Evolutionary conservation across 2,329 filamentous ascomycete genomes (phyloP).

Genomic region (Plectosphaerella cucumerina): DNA sequence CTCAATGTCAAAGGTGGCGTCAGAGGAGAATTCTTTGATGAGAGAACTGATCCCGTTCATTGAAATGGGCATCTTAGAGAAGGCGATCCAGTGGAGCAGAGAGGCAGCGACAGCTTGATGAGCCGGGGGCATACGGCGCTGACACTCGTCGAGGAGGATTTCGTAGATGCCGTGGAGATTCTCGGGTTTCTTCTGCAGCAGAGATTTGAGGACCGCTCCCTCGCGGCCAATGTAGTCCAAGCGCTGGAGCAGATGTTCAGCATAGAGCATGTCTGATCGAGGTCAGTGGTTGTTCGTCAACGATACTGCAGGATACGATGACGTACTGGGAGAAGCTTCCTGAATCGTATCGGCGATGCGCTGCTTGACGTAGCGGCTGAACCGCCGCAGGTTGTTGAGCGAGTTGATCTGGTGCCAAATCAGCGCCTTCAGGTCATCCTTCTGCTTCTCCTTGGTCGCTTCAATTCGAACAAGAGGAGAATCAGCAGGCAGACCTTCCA

Average conservation of each 20-base stretch:
- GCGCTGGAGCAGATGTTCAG: slow-evolving; percentile 26
- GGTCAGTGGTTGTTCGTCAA: neutral
- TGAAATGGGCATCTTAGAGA: slow-evolving; percentile 14
- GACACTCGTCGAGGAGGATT: slow-evolving; percentile 17
- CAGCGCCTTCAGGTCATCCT: slow-evolving; percentile 20
- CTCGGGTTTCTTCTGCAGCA: slow-evolving; percentile 18
- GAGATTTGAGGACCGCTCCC: slow-evolving; percentile 22
- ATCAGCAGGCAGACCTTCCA: slow-evolving; percentile 6
- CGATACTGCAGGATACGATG: neutral
- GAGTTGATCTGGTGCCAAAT: slow-evolving; percentile 21
- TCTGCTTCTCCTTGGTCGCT: slow-evolving; percentile 21
- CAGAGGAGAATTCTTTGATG: slow-evolving; percentile 10
- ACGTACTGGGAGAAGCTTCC: slow-evolving; percentile 25
- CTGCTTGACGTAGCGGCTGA: slow-evolving; percentile 23
- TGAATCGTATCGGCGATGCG: slow-evolving; percentile 22
- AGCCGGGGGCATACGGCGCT: slow-evolving; percentile 14
- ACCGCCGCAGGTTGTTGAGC: slow-evolving; percentile 16
- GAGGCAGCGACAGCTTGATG: slow-evolving; percentile 14
- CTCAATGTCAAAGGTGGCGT: slow-evolving; percentile 18
- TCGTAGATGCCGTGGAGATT: slow-evolving; percentile 21
- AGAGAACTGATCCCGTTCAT: slow-evolving; percentile 18
- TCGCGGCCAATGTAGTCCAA: slow-evolving; percentile 26
- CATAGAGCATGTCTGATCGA: slow-evolving; percentile 27
- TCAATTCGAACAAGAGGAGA: slow-evolving; percentile 9
- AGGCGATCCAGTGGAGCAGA: slow-evolving; percentile 23